phyloP scores from a whole-genome alignment of 306 rosid genomes.

The Ziziphus jujuba region DNA sequence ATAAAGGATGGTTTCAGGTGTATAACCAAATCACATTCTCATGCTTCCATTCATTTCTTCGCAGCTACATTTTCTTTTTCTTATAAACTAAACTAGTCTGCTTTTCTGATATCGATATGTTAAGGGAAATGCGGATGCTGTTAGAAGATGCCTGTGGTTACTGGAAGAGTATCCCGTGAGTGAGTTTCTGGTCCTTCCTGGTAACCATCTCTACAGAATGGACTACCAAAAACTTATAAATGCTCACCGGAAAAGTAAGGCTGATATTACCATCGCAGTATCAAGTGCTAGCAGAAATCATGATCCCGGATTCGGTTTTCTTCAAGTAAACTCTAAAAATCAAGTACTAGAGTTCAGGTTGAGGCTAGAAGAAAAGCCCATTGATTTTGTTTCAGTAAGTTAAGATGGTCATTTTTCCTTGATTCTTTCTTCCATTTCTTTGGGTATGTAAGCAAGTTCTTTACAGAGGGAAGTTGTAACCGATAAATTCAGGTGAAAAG shows the following conservation, averaged over 20 bases:
- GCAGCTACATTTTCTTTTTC: neutral
- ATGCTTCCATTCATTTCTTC: neutral
- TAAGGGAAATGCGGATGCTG: constrained; percentile 46
- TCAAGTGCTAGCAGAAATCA: constrained; percentile 19
- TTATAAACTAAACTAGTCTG: neutral
- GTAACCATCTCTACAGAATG: constrained; percentile 45
- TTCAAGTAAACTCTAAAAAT: constrained; percentile 18
- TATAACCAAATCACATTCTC: neutral
- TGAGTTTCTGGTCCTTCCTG: constrained; percentile 44
- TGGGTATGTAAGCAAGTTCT: too few relatives aligned
- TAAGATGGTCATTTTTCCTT: constrained; percentile 1
- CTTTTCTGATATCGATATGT: neutral
- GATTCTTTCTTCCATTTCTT: neutral
- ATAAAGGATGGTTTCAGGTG: constrained; percentile 40
- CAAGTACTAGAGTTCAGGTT: constrained; percentile 27
- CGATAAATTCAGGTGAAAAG: constrained; percentile 21
- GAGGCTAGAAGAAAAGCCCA: constrained; percentile 10
- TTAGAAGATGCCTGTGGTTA: constrained; percentile 45
- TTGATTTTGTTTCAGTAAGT: constrained; percentile 22
- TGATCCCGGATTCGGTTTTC: constrained; percentile 38
- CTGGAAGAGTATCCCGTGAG: constrained; percentile 27
- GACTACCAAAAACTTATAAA: constrained; percentile 36
- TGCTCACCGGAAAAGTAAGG: constrained; percentile 28
- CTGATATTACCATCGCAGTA: constrained; percentile 41
- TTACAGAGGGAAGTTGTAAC: neutral